Evolutionary conservation across 2,329 filamentous ascomycete species (phyloP).

Genomic region (Aschersonia sp.): DNA sequence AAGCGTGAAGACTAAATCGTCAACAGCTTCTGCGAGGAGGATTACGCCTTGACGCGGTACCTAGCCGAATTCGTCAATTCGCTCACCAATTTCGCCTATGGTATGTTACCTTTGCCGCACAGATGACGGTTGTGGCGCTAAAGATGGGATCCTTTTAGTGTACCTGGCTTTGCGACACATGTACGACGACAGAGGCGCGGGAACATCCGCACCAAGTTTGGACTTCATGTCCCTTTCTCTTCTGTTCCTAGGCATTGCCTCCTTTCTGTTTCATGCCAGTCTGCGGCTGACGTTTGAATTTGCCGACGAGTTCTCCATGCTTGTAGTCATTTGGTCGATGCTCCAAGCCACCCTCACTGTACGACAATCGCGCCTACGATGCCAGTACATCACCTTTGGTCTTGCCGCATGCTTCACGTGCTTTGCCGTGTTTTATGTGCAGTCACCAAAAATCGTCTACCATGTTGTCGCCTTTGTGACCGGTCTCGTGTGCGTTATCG

Average conservation of each 20-base stretch:
- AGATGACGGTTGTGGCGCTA: conserved; percentile 1
- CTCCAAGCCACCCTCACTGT: conserved; percentile 33
- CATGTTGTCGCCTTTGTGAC: conserved; percentile 23
- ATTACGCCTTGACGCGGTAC: conserved; percentile 28
- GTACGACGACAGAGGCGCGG: conserved; percentile 14
- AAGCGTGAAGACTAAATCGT: neutral
- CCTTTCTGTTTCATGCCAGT: conserved; percentile 28
- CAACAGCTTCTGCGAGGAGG: conserved; percentile 27
- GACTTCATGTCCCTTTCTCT: conserved; percentile 28
- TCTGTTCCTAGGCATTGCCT: conserved; percentile 25
- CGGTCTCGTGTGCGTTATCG: conserved; percentile 16
- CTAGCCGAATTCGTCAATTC: conserved; percentile 30
- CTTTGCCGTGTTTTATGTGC: conserved; percentile 27
- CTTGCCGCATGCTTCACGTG: conserved; percentile 25
- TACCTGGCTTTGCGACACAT: conserved; percentile 25
- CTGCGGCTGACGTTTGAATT: conserved; percentile 27
- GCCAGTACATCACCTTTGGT: conserved; percentile 16
- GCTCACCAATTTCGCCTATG: conserved; percentile 23
- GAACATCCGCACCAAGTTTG: conserved; percentile 14
- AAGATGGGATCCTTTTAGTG: conserved; percentile 14
- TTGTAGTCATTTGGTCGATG: conserved; percentile 34
- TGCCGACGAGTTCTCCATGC: conserved; percentile 44
- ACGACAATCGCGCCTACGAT: conserved; percentile 21
- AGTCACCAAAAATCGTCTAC: conserved; percentile 25
- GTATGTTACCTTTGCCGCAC: conserved; percentile 30